Percentiles rank a stretch among this genome's conserved stretches.
phyloP scores from a whole-genome alignment of 2,329 filamentous ascomycete species.

The Aspergillus sclerotialis region DNA sequence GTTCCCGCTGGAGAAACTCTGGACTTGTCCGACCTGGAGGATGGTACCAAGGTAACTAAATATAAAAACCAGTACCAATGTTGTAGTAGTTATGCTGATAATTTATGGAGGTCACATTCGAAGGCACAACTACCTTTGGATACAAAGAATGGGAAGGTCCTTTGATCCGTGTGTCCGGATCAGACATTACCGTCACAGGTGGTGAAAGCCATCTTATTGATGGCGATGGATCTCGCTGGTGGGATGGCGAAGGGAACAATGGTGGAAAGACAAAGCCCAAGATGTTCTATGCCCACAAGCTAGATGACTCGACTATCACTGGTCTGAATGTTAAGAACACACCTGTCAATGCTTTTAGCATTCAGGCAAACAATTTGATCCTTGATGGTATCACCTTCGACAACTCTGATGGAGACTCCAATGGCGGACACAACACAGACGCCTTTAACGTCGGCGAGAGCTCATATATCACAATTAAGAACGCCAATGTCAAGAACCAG shows the following conservation, averaged over 20 bases:
- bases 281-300: slow-evolving; percentile 47
- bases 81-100: too few species aligned
- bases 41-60: slow-evolving; percentile 41
- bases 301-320: slow-evolving; percentile 23
- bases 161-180: slow-evolving; percentile 55
- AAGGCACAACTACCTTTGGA: slow-evolving; percentile 60
- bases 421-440: slow-evolving; percentile 50
- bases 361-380: slow-evolving; percentile 43
- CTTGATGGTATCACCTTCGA: slow-evolving; percentile 50
- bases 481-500: slow-evolving; percentile 52
- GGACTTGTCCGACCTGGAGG: slow-evolving; percentile 48
- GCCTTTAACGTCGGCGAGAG: slow-evolving; percentile 52
- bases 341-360: slow-evolving; percentile 30
- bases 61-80: too few species aligned
- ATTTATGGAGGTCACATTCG: slow-evolving; percentile 60
- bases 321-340: slow-evolving; percentile 27
- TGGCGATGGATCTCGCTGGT: slow-evolving; percentile 52
- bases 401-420: slow-evolving; percentile 47
- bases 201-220: slow-evolving; percentile 48
- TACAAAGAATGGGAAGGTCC: slow-evolving; percentile 61
- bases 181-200: slow-evolving; percentile 47
- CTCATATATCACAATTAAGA: slow-evolving; percentile 44
- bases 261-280: slow-evolving; percentile 59
- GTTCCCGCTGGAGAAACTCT: slow-evolving; percentile 55
- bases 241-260: slow-evolving; percentile 55